Evolutionary conservation across 1,284 basidiomycete genomes (phyloP), one percentile per base, ranked within the genome.

Genomic region (Tilletiopsis washingtonensis): DNA sequence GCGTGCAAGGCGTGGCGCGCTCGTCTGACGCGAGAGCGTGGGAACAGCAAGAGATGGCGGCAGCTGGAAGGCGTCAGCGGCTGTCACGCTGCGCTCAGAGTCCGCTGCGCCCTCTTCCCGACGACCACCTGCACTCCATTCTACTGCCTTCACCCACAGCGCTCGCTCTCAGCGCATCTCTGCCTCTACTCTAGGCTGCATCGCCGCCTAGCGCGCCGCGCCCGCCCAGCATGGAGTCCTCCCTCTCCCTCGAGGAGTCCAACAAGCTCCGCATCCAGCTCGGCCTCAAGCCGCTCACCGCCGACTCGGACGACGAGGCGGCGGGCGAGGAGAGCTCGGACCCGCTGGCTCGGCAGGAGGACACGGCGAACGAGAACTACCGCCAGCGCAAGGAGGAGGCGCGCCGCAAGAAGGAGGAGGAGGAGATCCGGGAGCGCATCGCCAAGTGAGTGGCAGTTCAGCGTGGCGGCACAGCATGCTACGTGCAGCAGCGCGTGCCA

Each of bases 181-280:
- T n/a, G n/a, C n/a, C n/a, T n/a, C n/a, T n/a, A n/a, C n/a, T n/a
- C n/a, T n/a, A n/a, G n/a, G n/a, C n/a, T n/a, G n/a, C n/a, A n/a
- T n/a, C n/a, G n/a, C n/a, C n/a, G n/a, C n/a, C n/a, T n/a, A n/a
- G n/a, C n/a, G n/a, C n/a, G n/a, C n/a, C 29, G 29, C 29, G 29
- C 29, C 9, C 29, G 9, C n/a, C 29, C 29, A 34, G 29, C 29
- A 70, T 70, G 68, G 74, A 74, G 51, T 85, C 90, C 75, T 85
- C 86, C 72, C 85, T 94, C 73, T 85, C 86, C 62, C 81, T 98
- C 71, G 91, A 96, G 73, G 94, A 98, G 80, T 96, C 91, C 48
- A 97, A 97, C 80, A 90, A 87, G 76, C 88, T 96, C 73, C 89
- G 94, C 77, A 82, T 94, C 57, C 86, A 84, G 6, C 81, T 97